A percentile compares a stretch with the other conserved stretches of the same genome.
These are phyloP conservation scores for Apiospora kogelbergensis DNA, from an alignment of 2,329 filamentous ascomycete species.

Conservation along the genomic window DNA sequence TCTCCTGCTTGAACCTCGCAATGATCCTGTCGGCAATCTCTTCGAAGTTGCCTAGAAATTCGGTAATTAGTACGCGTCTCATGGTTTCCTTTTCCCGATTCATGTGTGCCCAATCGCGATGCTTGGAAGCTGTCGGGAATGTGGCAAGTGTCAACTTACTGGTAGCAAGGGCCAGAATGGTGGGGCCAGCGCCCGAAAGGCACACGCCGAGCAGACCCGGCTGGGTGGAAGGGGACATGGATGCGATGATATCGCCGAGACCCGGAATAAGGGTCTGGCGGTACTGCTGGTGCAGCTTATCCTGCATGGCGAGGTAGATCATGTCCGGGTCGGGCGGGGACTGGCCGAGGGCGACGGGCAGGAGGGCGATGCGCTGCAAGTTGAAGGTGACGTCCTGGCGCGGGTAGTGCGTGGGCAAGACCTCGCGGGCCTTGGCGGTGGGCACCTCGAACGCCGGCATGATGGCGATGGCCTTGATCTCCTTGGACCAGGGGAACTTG, in stretches of 20 bases:
- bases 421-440: slow-evolving; percentile 86
- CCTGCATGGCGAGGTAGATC: slow-evolving; percentile 98
- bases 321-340: slow-evolving; percentile 89
- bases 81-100: not conserved
- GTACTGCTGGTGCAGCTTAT: slow-evolving; percentile 97
- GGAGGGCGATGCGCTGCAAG: slow-evolving; percentile 86
- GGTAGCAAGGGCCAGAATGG: slow-evolving; percentile 89
- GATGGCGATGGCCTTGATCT: slow-evolving; percentile 96
- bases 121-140: not conserved
- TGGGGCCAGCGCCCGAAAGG: slow-evolving; percentile 90
- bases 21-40: slow-evolving; percentile 81
- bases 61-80: not conserved
- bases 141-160: slow-evolving; percentile 32
- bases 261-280: slow-evolving; percentile 89
- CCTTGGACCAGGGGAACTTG: slow-evolving; percentile 88
- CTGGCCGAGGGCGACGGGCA: slow-evolving; percentile 85
- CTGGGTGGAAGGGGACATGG: slow-evolving; percentile 84
- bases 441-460: slow-evolving; percentile 95
- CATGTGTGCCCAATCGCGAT: not conserved
- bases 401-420: slow-evolving; percentile 78
- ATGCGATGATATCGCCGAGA: slow-evolving; percentile 84
- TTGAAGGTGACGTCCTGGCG: slow-evolving; percentile 88
- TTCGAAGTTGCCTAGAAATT: slow-evolving; percentile 64
- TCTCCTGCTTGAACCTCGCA: slow-evolving; percentile 67
- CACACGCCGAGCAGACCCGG: slow-evolving; percentile 91